Conservation (phyloP, 2,329 filamentous ascomycete species). For the Scedosporium aurantiacum region DNA sequence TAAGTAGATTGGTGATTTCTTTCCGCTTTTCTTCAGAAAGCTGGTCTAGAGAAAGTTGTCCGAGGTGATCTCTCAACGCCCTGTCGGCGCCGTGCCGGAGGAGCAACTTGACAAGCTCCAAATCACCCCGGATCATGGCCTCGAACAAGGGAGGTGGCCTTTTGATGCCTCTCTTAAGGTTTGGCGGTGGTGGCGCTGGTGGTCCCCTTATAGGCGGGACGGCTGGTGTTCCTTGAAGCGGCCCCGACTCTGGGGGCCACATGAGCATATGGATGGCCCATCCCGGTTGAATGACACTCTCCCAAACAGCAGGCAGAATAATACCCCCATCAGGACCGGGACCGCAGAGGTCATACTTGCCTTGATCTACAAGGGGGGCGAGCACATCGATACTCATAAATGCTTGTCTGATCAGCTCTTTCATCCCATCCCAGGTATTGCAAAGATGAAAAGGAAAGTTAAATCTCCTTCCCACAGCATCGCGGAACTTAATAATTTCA, state of each 20-base stretch:
- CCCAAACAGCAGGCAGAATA: slow-evolving; percentile 46
- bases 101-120: not conserved
- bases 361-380: not conserved
- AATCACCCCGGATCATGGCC: not conserved
- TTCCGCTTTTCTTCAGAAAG: not conserved
- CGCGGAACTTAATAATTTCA: not conserved
- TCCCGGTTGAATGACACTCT: slow-evolving; percentile 68
- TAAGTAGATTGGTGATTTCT: not conserved
- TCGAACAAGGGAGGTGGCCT: not conserved
- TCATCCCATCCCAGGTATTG: not conserved
- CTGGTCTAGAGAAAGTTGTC: not conserved
- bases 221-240: not conserved
- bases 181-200: not conserved
- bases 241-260: slow-evolving; percentile 39
- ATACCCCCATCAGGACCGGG: not conserved
- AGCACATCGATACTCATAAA: not conserved
- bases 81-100: not conserved
- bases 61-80: not conserved
- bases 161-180: not conserved
- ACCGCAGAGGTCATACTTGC: not conserved
- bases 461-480: not conserved
- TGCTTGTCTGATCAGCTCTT: not conserved
- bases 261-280: slow-evolving; percentile 58
- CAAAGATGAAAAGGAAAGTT: not conserved
- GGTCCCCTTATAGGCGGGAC: not conserved